These are phyloP conservation scores for Phialemonium atrogriseum DNA, from an alignment of 2,329 filamentous ascomycete genomes.

Conservation along the genomic window DNA sequence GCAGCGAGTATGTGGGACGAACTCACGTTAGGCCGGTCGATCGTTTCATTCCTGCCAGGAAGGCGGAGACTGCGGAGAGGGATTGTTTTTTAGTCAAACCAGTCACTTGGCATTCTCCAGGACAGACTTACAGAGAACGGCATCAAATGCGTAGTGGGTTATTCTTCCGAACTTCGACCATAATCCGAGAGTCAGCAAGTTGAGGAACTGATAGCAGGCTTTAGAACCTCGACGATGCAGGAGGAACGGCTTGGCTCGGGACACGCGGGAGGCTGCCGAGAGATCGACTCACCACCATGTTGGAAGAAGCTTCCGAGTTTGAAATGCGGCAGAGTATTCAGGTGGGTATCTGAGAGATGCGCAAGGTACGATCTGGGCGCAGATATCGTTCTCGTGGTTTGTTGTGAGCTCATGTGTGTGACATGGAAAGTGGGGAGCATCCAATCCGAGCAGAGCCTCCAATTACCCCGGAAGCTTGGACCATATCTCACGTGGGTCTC, in stretches of 20 bases:
- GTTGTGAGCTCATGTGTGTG: too few species aligned
- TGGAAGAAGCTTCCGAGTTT: too few species aligned
- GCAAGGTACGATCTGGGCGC: too few species aligned
- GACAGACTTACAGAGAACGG: slow-evolving; percentile 67
- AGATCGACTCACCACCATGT: slow-evolving; percentile 12
- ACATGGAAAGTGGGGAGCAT: too few species aligned
- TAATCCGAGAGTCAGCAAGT: slow-evolving; percentile 60
- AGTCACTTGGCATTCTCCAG: slow-evolving; percentile 2
- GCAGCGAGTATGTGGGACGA: slow-evolving; percentile 11
- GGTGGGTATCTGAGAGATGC: too few species aligned
- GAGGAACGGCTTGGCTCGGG: slow-evolving; percentile 6
- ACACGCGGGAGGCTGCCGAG: slow-evolving; percentile 4
- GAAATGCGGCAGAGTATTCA: too few species aligned
- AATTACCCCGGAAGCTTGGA: too few species aligned
- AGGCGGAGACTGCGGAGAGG: slow-evolving; percentile 66
- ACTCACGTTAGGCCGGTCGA: slow-evolving; percentile 97
- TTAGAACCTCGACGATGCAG: slow-evolving; percentile 29
- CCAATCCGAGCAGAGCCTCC: too few species aligned
- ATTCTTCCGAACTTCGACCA: slow-evolving; percentile 81
- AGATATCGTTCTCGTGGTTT: too few species aligned
- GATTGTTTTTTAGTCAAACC: slow-evolving; percentile 10
- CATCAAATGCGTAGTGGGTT: slow-evolving; percentile 93
- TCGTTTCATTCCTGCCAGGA: slow-evolving; percentile 93
- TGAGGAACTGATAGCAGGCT: slow-evolving; percentile 43
- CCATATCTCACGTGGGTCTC: too few species aligned